Evolutionary conservation across 1,284 basidiomycete species (phyloP), one percentile per base, ranked within the genome.

Genomic region (Apiotrichum akiyoshidainum): DNA sequence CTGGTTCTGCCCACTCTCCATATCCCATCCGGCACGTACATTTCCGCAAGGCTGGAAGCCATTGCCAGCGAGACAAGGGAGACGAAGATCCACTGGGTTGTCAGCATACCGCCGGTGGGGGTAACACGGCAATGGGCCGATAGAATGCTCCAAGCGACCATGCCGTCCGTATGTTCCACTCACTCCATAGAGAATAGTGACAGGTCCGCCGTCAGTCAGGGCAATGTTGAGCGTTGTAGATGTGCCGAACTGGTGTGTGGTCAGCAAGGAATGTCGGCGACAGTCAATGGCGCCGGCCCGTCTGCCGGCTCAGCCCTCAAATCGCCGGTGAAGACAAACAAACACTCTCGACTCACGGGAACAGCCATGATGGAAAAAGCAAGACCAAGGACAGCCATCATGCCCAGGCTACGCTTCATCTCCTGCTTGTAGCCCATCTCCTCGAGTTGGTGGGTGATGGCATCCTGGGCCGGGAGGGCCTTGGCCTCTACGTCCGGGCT

Each of bases 361-460:
- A 79, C 74, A 17, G 79, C 79, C 70, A 79, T 79, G 69, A 80
- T 79, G 31, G 74, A 75, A 46, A 77, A 78, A 45, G 68, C 69
- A 16, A 79, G 65, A 35, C 80, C 80, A 7, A 80, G 70, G n/a
- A 80, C 74, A 35, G 76, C 75, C 19, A 79, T 68, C 78, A 80
- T 79, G 46, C 77, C 78, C n/a, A 81, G 64, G 39, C 74, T 77
- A 31, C 80, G 72, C 34, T 73, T 73, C 54, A 81, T 67, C 63
- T 81, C 76, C 48, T 63, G 61, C 66, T 78, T 74, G 70, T 81
- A 81, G 8, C 80, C 80, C 74, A 80, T 74, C 55, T 73, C 75
- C 54, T 78, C 76, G 22, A 79, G 71, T 39, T 69, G 61, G 34
- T 46, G 47, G 22, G 54, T 57, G 21, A 58, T 44, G 13, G 50